phyloP scores from a whole-genome alignment of 2,329 filamentous ascomycete species.

The Penicillium sp. region DNA sequence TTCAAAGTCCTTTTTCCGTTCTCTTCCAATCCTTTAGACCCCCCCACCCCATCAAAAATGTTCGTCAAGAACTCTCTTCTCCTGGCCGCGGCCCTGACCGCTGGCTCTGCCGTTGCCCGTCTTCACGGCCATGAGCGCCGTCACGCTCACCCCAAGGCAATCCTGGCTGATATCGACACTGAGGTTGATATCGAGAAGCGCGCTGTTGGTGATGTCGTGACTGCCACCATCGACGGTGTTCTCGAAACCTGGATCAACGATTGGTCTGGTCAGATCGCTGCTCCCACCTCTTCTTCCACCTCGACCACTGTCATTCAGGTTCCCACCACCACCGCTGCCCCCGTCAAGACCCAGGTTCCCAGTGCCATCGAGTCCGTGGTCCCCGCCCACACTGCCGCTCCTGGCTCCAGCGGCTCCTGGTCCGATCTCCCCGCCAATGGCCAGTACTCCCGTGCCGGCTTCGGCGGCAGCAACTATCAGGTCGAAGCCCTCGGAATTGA shows the following conservation, averaged over 20 bases:
- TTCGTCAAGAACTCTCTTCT: constrained; percentile 48
- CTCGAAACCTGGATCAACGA: constrained; percentile 46
- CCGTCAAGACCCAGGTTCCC: neutral
- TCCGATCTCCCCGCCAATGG: constrained; percentile 29
- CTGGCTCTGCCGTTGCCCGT: constrained; percentile 45
- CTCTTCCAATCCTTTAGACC: constrained; percentile 30
- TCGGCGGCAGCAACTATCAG: constrained; percentile 36
- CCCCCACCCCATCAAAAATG: constrained; percentile 35
- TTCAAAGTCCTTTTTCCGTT: constrained; percentile 23
- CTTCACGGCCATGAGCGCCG: constrained; percentile 48
- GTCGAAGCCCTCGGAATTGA: constrained; percentile 29
- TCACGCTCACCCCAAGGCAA: constrained; percentile 39
- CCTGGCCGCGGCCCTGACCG: constrained; percentile 45
- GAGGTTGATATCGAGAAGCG: constrained; percentile 37
- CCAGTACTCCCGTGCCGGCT: constrained; percentile 38
- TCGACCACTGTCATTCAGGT: constrained; percentile 22
- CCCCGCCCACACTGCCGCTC: constrained; percentile 13
- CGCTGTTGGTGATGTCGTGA: constrained; percentile 41
- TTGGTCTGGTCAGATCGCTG: constrained; percentile 35
- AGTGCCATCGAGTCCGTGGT: constrained; percentile 24
- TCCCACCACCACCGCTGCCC: constrained; percentile 19
- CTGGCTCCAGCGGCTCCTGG: constrained; percentile 31
- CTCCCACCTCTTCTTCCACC: constrained; percentile 21
- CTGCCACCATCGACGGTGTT: constrained; percentile 43
- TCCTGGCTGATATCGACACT: neutral